phyloP scores from a whole-genome alignment of 108 stramenopile genomes.

The Cyclotella choctawhatcheeana region DNA sequence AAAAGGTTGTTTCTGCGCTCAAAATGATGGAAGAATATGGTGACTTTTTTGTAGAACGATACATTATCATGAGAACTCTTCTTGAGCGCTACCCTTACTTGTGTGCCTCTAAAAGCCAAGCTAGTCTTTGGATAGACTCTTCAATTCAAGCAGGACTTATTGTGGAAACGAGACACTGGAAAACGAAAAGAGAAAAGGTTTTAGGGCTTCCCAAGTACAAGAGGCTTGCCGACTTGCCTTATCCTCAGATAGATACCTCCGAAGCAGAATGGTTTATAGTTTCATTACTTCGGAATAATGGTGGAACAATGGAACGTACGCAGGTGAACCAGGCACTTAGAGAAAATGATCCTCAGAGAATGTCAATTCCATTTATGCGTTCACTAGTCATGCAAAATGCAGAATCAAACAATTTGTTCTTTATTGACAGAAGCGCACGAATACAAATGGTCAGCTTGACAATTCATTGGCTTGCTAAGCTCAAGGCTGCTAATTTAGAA shows the following conservation, averaged over 20 bases:
- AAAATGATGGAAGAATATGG: background rate
- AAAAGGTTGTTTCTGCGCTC: background rate
- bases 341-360: too few species aligned
- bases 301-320: background rate
- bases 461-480: too few species aligned
- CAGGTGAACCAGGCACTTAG: too few species aligned
- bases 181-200: background rate
- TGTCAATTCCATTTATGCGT: too few species aligned
- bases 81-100: background rate
- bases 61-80: background rate
- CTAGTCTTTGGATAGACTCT: background rate
- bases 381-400: too few species aligned
- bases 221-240: background rate
- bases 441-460: too few species aligned
- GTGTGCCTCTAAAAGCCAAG: background rate
- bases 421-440: too few species aligned
- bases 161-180: background rate
- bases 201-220: background rate
- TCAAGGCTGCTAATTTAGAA: too few species aligned
- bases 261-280: background rate
- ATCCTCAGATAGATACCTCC: background rate
- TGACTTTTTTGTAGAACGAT: background rate
- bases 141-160: background rate
- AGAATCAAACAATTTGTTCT: too few species aligned
- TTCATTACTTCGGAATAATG: background rate